Base-by-base conservation (phyloP, 73 alveolate species). In the Tetrahymena elliotti region DNA sequence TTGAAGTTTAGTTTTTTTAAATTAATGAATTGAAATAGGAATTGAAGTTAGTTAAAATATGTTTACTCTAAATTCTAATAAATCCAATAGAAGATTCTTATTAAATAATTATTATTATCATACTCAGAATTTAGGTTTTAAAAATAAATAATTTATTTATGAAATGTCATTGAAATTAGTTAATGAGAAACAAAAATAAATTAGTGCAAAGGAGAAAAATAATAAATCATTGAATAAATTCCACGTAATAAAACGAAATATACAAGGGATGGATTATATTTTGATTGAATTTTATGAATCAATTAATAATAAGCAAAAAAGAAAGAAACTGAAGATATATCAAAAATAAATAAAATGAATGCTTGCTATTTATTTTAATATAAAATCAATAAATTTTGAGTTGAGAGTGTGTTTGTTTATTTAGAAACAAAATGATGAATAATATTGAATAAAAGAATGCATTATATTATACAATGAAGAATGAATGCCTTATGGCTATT, bases 231-330 rank as follows among this genome's bases (percentile, higher is more conserved):
- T 68, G n/a, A 68, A 68, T 68, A 68, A 68, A 68, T 68, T 68
- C 88, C 88, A 68, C 88, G 88, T 68, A 68, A 68, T 68, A 68
- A 68, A 68, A 68, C 88, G 88, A 68, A 27, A 68, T 22, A 68
- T 68, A 68, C 88, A 68, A 68, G 88, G 88, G 88, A 68, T 68
- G 88, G 88, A 68, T 68, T 68, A 68, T n/a, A n/a, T 68, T 68
- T 68, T 68, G 88, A 27, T 68, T 24, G 38, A 68, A 22, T 7
- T 27, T 27, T 15, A n/a, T 41, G 16, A 47, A 47, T 47, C 3
- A 47, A 47, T 47, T 47, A 47, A 47, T 47, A 47, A 47, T 47
- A 8, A 47, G 82, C 82, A 47, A n/a, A n/a, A n/a, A n/a, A 47
- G 82, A 47, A 47, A 47, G 82, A 47, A 47, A 47, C 82, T 47